Conservation (phyloP, 805 yeast genomes). For the Saturnispora galanensis region DNA sequence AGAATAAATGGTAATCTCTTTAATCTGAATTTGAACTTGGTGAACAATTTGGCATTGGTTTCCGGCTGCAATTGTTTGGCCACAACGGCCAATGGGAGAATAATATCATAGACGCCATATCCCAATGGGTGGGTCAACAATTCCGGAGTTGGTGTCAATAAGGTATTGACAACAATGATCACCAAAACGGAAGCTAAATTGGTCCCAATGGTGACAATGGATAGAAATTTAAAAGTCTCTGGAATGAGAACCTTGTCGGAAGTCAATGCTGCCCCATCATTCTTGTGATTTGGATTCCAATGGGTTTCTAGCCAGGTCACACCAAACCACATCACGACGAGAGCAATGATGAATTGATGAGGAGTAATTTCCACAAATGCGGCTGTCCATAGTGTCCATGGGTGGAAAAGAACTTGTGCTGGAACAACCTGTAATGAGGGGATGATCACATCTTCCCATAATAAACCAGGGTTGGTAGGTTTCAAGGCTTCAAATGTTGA, state of each 20-base stretch:
- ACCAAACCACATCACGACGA: slow-evolving; percentile 30
- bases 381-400: slow-evolving; percentile 56
- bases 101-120: slow-evolving; percentile 39
- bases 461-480: slow-evolving; percentile 16
- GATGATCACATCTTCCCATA: slow-evolving; percentile 36
- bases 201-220: slow-evolving; percentile 46
- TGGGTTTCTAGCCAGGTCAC: slow-evolving; percentile 40
- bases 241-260: slow-evolving; percentile 13
- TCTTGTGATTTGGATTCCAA: slow-evolving; percentile 29
- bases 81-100: slow-evolving; percentile 47
- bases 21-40: slow-evolving; percentile 17
- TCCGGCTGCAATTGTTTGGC: slow-evolving; percentile 52
- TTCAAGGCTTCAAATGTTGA: slow-evolving; percentile 24
- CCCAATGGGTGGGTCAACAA: slow-evolving; percentile 38
- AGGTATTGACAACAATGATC: slow-evolving; percentile 21
- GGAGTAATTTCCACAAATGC: slow-evolving; percentile 54
- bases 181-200: slow-evolving; percentile 41
- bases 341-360: slow-evolving; percentile 34
- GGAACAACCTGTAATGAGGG: slow-evolving; percentile 58
- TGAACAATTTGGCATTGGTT: slow-evolving; percentile 40
- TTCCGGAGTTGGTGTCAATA: slow-evolving; percentile 27
- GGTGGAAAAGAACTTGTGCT: slow-evolving; percentile 39
- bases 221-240: slow-evolving; percentile 41
- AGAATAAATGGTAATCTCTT: slow-evolving; percentile 16
- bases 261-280: not conserved